A percentile compares a stretch with the other conserved stretches of the same genome.
These are phyloP conservation scores for Phytophthora brassicae DNA, from an alignment of 352 stramenopile genomes.

Conservation along the genomic window DNA sequence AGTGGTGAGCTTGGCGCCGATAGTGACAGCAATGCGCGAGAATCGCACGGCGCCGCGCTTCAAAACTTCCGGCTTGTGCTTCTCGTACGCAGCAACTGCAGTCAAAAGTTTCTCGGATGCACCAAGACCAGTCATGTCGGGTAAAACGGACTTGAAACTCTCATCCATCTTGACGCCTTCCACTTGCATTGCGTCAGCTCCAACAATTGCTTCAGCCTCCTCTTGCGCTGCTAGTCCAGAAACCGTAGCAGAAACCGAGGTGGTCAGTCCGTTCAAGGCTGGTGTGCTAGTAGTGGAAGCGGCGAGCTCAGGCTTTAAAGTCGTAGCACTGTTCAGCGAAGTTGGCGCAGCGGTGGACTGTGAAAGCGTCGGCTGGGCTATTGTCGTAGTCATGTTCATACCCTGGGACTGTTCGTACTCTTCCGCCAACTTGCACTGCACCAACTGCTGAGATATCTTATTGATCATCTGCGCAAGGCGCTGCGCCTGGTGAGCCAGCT, in stretches of 20 bases:
- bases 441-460: constrained; percentile 85
- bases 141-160: constrained; percentile 69
- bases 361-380: constrained; percentile 23
- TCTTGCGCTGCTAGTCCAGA: constrained; percentile 16
- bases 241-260: constrained; percentile 13
- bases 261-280: constrained; percentile 11
- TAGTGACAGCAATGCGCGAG: constrained; percentile 65
- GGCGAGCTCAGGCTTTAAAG: constrained; percentile 34
- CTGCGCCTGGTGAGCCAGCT: constrained; percentile 74
- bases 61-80: constrained; percentile 80
- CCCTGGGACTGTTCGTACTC: constrained; percentile 75
- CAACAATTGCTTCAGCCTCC: constrained; percentile 17
- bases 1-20: constrained; percentile 79
- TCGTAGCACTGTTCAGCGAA: constrained; percentile 41
- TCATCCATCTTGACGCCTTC: constrained; percentile 38
- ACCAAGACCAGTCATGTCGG: constrained; percentile 69
- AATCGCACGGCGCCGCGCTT: constrained; percentile 64
- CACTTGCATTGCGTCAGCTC: not conserved
- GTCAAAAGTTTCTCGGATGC: constrained; percentile 81
- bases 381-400: constrained; percentile 34
- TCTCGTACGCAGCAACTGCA: constrained; percentile 78
- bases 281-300: constrained; percentile 15
- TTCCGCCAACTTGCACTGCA: constrained; percentile 81
- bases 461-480: constrained; percentile 82
- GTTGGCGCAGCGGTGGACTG: constrained; percentile 30